Base-by-base conservation (phyloP, 1,284 basidiomycete species). In the Phellopilus nigrolimitatus region DNA sequence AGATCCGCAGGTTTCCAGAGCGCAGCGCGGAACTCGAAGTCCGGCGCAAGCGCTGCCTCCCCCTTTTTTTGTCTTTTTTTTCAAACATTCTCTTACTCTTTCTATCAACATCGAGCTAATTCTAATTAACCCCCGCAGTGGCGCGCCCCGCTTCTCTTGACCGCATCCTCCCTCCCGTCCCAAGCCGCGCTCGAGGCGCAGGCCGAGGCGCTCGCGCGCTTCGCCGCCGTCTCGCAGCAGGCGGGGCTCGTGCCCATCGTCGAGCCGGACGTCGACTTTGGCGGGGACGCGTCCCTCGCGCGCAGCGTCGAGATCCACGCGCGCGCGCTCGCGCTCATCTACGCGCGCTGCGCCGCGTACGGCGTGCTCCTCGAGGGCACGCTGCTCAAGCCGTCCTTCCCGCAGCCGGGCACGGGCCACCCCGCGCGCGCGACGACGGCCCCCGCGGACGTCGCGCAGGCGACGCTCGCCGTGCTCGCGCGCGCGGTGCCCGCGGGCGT, bases 1-100 rank as follows among this genome's bases (percentile, higher is more conserved):
- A 93, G 36, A 97, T 84, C 47, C 95, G 70, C 54, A 95, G 86
- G 62, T 84, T 84, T 74, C 85, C 88, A 93, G 6, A 92, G 70
- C 50, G 88, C 88, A 22, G 87, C 85, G 34, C 91, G 82, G 70
- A 93, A 93, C 91, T 92, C 95, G 7, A 89, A 91, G 15, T 92
- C 91, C 22, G 77, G 76, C 54, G 82, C 74, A 17, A 94, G 78
- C 1, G 87, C 83, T 62, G 79, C 84, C 31, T 80, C 88, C n/a
- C n/a, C n/a, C n/a, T n/a, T n/a, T n/a, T n/a, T n/a, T n/a, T n/a
- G n/a, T n/a, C n/a, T n/a, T n/a, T n/a, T n/a, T n/a, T n/a, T n/a
- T n/a, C n/a, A n/a, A n/a, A n/a, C n/a, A n/a, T n/a, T n/a, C n/a
- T n/a, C n/a, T n/a, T n/a, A n/a, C n/a, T n/a, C n/a, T n/a, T n/a